A percentile compares a stretch with the other conserved stretches of the same genome.
These are phyloP conservation scores for Scalesia atractyloides DNA, from an alignment of 129 eudicot species.

Conservation along the genomic window DNA sequence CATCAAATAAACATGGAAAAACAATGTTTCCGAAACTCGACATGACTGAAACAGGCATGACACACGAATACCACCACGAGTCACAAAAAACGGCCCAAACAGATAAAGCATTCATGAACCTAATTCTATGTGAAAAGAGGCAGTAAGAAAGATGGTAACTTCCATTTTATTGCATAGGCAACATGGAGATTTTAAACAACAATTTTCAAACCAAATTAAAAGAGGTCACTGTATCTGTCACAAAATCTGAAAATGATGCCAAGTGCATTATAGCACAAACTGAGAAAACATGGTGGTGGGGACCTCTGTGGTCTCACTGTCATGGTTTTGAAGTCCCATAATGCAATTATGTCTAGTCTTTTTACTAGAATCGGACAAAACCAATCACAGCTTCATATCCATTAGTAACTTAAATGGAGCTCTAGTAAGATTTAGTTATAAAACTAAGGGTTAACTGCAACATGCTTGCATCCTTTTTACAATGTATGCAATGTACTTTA, in stretches of 20 bases:
- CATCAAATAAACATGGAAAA: neutral
- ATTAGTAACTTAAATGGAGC: constrained; percentile 6
- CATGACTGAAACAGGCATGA: neutral
- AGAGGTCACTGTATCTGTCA: constrained; percentile 10
- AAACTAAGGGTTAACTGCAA: neutral
- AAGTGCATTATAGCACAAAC: constrained; percentile 18
- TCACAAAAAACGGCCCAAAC: neutral
- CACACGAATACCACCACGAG: neutral
- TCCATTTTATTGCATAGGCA: neutral
- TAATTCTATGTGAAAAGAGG: neutral
- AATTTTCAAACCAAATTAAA: constrained; percentile 6
- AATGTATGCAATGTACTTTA: too few relatives aligned
- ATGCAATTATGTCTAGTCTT: constrained; percentile 21
- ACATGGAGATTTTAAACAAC: neutral
- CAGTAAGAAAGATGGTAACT: neutral
- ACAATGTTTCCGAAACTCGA: constrained; percentile 1
- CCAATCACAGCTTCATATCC: neutral
- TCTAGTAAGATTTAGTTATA: neutral
- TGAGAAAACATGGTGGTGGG: constrained; percentile 37
- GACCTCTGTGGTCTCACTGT: constrained; percentile 37
- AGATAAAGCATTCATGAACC: neutral
- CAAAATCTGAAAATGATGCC: constrained; percentile 17
- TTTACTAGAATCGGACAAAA: neutral
- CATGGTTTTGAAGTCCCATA: constrained; percentile 31
- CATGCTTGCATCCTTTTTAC: neutral